Conservation (phyloP, 2,329 filamentous ascomycete genomes). For the Colletotrichum kahawae region DNA sequence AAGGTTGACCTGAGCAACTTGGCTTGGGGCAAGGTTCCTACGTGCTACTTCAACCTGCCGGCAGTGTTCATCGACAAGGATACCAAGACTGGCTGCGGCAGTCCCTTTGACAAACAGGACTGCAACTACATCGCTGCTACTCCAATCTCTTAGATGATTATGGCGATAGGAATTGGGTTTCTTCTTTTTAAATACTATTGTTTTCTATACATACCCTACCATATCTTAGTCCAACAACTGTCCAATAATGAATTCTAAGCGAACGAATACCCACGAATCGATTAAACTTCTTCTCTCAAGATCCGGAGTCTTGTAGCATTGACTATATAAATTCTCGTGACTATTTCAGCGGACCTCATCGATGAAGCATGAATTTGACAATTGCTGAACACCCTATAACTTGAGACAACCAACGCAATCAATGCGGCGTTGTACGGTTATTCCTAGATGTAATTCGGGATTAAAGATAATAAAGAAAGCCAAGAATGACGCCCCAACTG, state of each 20-base stretch:
- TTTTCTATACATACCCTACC: background rate
- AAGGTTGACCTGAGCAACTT: background rate
- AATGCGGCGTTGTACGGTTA: background rate
- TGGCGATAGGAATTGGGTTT: background rate
- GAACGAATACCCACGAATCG: background rate
- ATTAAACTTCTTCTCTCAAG: background rate
- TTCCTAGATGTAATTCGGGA: background rate
- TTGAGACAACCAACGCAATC: background rate
- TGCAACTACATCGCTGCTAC: background rate
- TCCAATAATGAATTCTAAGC: background rate
- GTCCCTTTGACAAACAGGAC: background rate
- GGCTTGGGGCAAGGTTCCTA: background rate
- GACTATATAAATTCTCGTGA: too few relatives aligned
- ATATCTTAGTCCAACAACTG: background rate
- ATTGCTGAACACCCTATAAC: background rate
- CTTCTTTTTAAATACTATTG: background rate
- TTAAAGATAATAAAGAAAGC: too few relatives aligned
- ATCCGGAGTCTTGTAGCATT: too few relatives aligned
- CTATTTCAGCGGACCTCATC: background rate
- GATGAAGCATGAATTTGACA: background rate
- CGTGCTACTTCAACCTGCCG: background rate
- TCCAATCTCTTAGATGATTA: background rate
- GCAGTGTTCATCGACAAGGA: constrained; percentile 7
- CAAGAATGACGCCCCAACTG: too few relatives aligned
- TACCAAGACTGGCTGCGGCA: background rate